Base-by-base conservation (phyloP, 257 asterid species). In the Solanum rostratum region DNA sequence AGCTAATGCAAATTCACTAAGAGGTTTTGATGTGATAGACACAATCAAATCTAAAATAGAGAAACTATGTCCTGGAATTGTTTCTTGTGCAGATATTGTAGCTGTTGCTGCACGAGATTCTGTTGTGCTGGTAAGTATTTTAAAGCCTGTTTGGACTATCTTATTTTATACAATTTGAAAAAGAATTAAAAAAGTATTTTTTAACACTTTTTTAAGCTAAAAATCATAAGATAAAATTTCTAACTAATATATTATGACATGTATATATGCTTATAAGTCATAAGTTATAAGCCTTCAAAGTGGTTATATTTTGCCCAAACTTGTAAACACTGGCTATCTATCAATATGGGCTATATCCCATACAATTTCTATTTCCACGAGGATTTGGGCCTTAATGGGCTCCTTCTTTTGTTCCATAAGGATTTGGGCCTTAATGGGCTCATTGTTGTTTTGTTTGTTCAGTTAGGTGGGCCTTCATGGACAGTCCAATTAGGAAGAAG, bases 391-490 rank as follows among this genome's bases (percentile, higher is more conserved):
- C 27, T 33, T 33, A 33, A 33, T 33, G 37, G 37, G 37, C 37
- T n/a, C n/a, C n/a, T n/a, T n/a, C n/a, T n/a, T n/a, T n/a, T n/a
- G n/a, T n/a, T n/a, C n/a, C n/a, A n/a, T n/a, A n/a, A n/a, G n/a
- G n/a, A n/a, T n/a, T n/a, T n/a, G 37, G 37, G 37, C 37, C 37
- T 33, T 33, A 33, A 33, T 33, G 39, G 39, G 39, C 39, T 4
- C 39, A 1, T 33, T 33, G 39, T 33, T 33, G 39, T 33, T 33
- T 33, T 33, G 39, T 33, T 33, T 33, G 39, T 33, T 22, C 89
- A 92, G 96, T 46, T 91, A 84, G 93, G 97, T n/a, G 97, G 97
- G 43, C 92, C 92, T 46, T 66, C 76, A 0, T 93, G 97, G 97
- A 83, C 37, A 1, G 95, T 89, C 68, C 85, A 88, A 70, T 76